These are phyloP conservation scores for Tricholoma bakamatsutake DNA, from an alignment of 768 basidiomycete genomes.

Conservation along the genomic window DNA sequence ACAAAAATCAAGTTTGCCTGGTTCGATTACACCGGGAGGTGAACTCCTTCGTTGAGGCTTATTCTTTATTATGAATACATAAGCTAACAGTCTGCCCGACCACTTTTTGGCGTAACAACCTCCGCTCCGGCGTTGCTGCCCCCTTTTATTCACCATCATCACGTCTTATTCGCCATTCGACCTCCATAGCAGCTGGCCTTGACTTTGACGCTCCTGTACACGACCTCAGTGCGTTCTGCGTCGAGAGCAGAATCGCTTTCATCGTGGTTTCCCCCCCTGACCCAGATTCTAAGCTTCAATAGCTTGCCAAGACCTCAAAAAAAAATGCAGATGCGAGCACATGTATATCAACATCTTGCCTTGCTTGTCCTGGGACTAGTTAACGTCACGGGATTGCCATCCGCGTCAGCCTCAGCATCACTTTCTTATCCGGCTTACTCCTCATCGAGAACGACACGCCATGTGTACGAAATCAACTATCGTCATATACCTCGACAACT, in stretches of 20 bases:
- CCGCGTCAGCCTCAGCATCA: slow-evolving; percentile 4
- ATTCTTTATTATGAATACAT: too few species aligned
- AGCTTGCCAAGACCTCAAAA: background rate
- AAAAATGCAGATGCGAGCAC: background rate
- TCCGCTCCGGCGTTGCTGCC: slow-evolving; percentile 62
- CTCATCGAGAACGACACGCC: background rate
- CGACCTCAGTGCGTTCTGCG: slow-evolving; percentile 58
- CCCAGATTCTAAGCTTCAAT: slow-evolving; percentile 20
- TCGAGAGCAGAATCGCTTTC: slow-evolving; percentile 49
- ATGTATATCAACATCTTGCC: background rate
- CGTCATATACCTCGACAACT: background rate
- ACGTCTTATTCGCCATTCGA: slow-evolving; percentile 69
- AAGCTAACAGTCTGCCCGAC: slow-evolving; percentile 60
- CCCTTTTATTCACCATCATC: slow-evolving; percentile 70
- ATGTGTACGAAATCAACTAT: slow-evolving; percentile 10
- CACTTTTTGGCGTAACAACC: slow-evolving; percentile 75
- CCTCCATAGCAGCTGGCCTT: slow-evolving; percentile 75
- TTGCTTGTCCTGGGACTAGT: slow-evolving; percentile 2
- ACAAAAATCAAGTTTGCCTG: slow-evolving; percentile 10
- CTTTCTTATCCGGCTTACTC: background rate
- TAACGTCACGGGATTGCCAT: slow-evolving; percentile 1
- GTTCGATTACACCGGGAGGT: slow-evolving; percentile 26
- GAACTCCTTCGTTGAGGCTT: slow-evolving; percentile 48
- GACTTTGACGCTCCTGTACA: slow-evolving; percentile 54
- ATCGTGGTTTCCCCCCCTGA: slow-evolving; percentile 43